These are phyloP conservation scores for Chloranthus sessilifolius DNA, from an alignment of 164 flowering plant genomes.

Conservation along the genomic window DNA sequence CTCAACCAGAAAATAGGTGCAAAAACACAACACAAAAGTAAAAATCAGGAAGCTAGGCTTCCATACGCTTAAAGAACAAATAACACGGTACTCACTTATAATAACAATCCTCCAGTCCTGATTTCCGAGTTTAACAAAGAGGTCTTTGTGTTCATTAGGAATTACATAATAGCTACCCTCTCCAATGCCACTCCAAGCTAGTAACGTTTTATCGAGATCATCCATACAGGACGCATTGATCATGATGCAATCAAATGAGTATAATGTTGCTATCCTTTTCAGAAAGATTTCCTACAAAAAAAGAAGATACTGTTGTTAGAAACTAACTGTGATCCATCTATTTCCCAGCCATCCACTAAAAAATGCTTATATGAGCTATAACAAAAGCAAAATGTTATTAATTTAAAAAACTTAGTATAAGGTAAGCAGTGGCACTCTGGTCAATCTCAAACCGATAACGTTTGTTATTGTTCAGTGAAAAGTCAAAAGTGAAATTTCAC, in stretches of 20 bases:
- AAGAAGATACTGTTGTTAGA: slow-evolving; percentile 5
- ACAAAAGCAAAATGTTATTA: no score
- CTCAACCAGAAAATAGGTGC: no score
- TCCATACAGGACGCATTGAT: slow-evolving; percentile 29
- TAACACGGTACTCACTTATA: slow-evolving; percentile 32
- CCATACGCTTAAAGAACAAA: not conserved
- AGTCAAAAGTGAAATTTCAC: no score
- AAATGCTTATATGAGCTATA: no score
- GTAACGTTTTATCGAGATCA: slow-evolving; percentile 21
- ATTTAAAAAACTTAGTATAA: no score
- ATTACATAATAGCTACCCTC: slow-evolving; percentile 40
- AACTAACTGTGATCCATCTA: no score
- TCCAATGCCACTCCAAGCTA: slow-evolving; percentile 37
- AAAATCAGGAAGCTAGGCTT: not conserved
- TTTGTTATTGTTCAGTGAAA: no score
- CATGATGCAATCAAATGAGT: slow-evolving; percentile 37
- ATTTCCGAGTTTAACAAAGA: slow-evolving; percentile 20
- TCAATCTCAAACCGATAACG: no score
- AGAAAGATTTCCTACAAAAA: slow-evolving; percentile 37
- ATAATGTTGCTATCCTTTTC: slow-evolving; percentile 22
- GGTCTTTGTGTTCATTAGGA: slow-evolving; percentile 25
- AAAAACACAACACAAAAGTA: no score
- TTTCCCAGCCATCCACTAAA: no score
- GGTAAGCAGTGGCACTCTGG: no score
- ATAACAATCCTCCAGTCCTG: slow-evolving; percentile 34